Base-by-base conservation (phyloP, 2,329 filamentous ascomycete species). In the Aspergillus carbonarius region DNA sequence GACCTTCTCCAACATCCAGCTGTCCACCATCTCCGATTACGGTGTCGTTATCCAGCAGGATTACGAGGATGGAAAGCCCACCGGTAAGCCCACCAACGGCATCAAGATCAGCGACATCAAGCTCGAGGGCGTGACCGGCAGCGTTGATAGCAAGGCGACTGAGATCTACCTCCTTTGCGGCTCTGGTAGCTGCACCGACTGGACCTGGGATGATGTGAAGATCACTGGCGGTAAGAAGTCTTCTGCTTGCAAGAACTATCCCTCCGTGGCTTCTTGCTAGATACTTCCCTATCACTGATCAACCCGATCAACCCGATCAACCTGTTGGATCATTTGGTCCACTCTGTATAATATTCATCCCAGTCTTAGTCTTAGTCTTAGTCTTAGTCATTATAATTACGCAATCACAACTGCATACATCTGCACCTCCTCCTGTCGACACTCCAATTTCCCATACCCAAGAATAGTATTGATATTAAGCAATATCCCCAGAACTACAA, bases 21-120 rank as follows among this genome's bases (percentile, higher is more conserved):
- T 83, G 46, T 71, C 68, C 34, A 73, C 74, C 52, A 81, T 82
- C 60, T 68, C 72, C 35, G 75, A 76, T 60, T 82, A 82, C 64
- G 81, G 81, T 20, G 80, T 83, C 55, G 79, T 80, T 57, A 74
- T 83, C 40, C 73, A 82, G 70, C 80, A 83, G 70, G 81, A 83
- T 65, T 83, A 83, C 64, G 65, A 80, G 55, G 82, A 83, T 62
- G 81, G 76, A 9, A 74, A 75, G 3, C 68, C 76, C 5, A 77
- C 72, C 5, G 76, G 76, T 1, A 61, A 60, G 10, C 72, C 76
- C 7, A 72, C 72, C 1, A 77, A 76, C 50, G 75, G 75, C 2
- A 74, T 79, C 4, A 64, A 63, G 2, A 77, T 79, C 47, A 59
- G 58, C 18, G 71, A 71, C 47, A 50, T 79, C 1, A 59, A 64